These are phyloP conservation scores for Canna indica DNA, from an alignment of 176 grass and related monocot species.

Conservation along the genomic window DNA sequence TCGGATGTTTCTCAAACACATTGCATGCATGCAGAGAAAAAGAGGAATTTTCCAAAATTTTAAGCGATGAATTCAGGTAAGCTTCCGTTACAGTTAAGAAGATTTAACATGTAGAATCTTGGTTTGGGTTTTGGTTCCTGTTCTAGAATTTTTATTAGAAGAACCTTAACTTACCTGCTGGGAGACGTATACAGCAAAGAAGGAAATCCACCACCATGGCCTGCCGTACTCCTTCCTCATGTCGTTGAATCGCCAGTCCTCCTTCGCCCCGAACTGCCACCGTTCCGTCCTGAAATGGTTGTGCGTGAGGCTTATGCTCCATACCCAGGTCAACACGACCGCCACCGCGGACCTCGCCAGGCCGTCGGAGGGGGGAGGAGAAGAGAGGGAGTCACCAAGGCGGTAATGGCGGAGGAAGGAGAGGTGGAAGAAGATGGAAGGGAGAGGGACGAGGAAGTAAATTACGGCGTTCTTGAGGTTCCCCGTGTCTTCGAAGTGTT, in stretches of 20 bases:
- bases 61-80: no score
- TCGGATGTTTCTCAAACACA: constrained; percentile 37
- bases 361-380: background rate
- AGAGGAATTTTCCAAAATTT: no score
- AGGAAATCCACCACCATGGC: constrained; percentile 88
- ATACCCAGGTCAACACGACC: constrained; percentile 50
- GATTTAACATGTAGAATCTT: no score
- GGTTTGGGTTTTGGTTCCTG: no score
- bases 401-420: constrained; percentile 2
- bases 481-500: constrained; percentile 20
- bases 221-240: constrained; percentile 72
- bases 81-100: no score
- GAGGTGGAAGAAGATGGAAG: constrained; percentile 79
- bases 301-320: constrained; percentile 38
- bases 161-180: no score
- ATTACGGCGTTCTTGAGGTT: constrained; percentile 55
- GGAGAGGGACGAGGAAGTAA: constrained; percentile 59
- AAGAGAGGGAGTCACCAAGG: no score
- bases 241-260: constrained; percentile 46
- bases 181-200: constrained; percentile 78
- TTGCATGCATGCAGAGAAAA: background rate
- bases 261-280: constrained; percentile 61
- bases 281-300: constrained; percentile 84
- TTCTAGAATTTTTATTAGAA: no score
- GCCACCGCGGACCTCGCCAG: constrained; percentile 34